Percentiles rank a stretch among this genome's conserved stretches.
phyloP scores from a whole-genome alignment of 495 filamentous ascomycete genomes.

The Hypoxylon lenormandii region DNA sequence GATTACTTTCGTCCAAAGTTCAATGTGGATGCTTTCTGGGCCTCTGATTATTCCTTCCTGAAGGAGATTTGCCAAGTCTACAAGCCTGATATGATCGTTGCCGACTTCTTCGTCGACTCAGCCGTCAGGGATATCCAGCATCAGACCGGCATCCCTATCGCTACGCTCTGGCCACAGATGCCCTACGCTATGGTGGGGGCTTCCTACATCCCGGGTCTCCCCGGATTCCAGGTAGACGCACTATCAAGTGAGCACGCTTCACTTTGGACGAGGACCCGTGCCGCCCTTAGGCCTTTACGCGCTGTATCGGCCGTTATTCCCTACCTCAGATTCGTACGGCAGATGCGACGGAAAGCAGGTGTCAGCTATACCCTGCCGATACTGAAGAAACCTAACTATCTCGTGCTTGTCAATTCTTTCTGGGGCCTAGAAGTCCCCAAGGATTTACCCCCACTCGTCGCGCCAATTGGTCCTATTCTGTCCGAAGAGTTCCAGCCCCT shows the following conservation, averaged over 20 bases:
- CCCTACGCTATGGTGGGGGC: conserved; percentile 53
- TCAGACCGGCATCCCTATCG: conserved; percentile 53
- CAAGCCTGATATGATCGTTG: conserved; percentile 53
- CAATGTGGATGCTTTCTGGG: conserved; percentile 56
- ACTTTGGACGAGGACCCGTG: conserved; percentile 50
- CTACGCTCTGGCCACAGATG: conserved; percentile 56
- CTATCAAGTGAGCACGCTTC: conserved; percentile 54
- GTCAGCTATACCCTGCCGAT: conserved; percentile 42
- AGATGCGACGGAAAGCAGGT: conserved; percentile 51
- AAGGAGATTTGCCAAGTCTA: conserved; percentile 37
- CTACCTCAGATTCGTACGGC: conserved; percentile 44
- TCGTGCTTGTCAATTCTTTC: conserved; percentile 59
- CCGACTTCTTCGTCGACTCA: conserved; percentile 55
- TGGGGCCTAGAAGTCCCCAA: conserved; percentile 56
- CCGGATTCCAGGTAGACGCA: conserved; percentile 54
- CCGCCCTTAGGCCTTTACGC: conserved; percentile 46
- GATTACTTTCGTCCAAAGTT: conserved; percentile 50
- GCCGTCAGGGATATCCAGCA: conserved; percentile 53
- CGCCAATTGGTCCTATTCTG: conserved; percentile 55
- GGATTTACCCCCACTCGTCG: conserved; percentile 54
- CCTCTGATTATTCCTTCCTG: conserved; percentile 51
- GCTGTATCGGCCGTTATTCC: conserved; percentile 43
- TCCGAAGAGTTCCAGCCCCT: conserved; percentile 47
- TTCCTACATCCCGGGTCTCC: conserved; percentile 56
- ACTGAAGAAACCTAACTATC: conserved; percentile 55